Percentiles rank a stretch among this genome's conserved stretches.
These are phyloP conservation scores for Pseudoneurospora amorphoporcata DNA, from an alignment of 495 filamentous ascomycete species.

Conservation along the genomic window DNA sequence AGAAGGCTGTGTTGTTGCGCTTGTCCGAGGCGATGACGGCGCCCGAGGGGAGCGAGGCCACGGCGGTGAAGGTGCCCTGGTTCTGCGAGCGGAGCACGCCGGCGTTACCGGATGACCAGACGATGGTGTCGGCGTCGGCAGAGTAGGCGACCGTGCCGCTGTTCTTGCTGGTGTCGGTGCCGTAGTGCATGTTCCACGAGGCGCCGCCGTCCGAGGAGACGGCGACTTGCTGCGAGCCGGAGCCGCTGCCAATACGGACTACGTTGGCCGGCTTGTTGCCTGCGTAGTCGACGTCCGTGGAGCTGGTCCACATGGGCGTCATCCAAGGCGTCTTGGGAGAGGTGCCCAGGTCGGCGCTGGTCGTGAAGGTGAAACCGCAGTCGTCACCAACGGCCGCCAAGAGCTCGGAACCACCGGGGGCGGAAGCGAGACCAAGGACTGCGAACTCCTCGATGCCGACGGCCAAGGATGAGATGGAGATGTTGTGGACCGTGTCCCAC, in stretches of 20 bases:
- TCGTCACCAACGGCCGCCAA: constrained; percentile 49
- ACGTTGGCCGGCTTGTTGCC: constrained; percentile 42
- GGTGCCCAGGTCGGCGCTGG: constrained; percentile 31
- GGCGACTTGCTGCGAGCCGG: constrained; percentile 30
- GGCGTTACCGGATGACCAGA: constrained; percentile 34
- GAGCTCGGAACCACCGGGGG: constrained; percentile 43
- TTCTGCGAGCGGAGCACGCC: constrained; percentile 34
- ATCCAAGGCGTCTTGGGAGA: constrained; percentile 40
- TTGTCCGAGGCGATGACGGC: constrained; percentile 44
- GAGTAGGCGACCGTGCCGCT: constrained; percentile 44
- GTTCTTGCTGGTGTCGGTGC: constrained; percentile 28
- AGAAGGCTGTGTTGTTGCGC: constrained; percentile 41
- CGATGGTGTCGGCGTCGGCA: constrained; percentile 40
- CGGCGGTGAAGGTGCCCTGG: constrained; percentile 31
- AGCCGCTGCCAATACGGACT: constrained; percentile 44
- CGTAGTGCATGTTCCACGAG: constrained; percentile 39
- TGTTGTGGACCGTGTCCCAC: constrained; percentile 41
- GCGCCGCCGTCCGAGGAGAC: constrained; percentile 32
- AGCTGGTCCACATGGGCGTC: constrained; percentile 38
- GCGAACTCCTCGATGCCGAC: constrained; percentile 51
- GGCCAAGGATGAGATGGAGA: constrained; percentile 42
- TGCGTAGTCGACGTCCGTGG: constrained; percentile 46
- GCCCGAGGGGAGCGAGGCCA: constrained; percentile 31
- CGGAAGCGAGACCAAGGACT: constrained; percentile 40
- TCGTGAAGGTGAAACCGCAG: constrained; percentile 41